Evolutionary conservation across 805 yeast species (phyloP), one percentile per base, ranked within the genome.

Genomic region (Myxozyma sirexii): DNA sequence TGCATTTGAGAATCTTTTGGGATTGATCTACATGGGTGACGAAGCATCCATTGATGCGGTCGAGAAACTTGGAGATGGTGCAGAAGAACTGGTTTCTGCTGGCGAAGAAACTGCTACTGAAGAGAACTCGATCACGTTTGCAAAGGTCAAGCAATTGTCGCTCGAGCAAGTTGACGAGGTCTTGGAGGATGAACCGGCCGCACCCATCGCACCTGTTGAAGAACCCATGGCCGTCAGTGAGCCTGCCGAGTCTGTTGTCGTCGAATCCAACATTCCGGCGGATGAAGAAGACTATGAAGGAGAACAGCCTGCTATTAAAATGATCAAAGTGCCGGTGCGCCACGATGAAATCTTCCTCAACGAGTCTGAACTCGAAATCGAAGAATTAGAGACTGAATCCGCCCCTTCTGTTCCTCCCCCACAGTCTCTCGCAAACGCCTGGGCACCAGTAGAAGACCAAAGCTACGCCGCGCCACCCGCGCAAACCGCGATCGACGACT

Each of bases 1-100:
- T 27, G 69, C 74, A 3, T 63, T 74, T 39, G 75, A 73, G 59
- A 57, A 56, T 24, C 59, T 75, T 54, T 62, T 74, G 48, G 68
- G 65, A 35, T 45, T 57, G 48, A 64, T 74, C 15, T 74, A 74
- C 50, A 51, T 50, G 2, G 76, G 74, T 12, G 74, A 74, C 43
- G 75, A 71, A 12, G 46, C 64, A 0, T 65, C 76, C 10, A 61
- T 73, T n/a, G 69, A 62, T 37, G 70, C 75, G 13, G 65, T 71
- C 15, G 69, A 66, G 23, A 65, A 67, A 61, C 67, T 74, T 33
- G 56, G 44, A n/a, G 54, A 56, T 3, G 76, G 72, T n/a, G 52
- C 64, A 2, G 63, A 57, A 7, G 70, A 69, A 42, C 54, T 65
- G 5, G 68, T 74, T 5, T 57, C 59, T 29, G 29, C 57, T 1